Evolutionary conservation across 2,329 filamentous ascomycete species (phyloP).

Genomic region (Delphinella strobiligena): DNA sequence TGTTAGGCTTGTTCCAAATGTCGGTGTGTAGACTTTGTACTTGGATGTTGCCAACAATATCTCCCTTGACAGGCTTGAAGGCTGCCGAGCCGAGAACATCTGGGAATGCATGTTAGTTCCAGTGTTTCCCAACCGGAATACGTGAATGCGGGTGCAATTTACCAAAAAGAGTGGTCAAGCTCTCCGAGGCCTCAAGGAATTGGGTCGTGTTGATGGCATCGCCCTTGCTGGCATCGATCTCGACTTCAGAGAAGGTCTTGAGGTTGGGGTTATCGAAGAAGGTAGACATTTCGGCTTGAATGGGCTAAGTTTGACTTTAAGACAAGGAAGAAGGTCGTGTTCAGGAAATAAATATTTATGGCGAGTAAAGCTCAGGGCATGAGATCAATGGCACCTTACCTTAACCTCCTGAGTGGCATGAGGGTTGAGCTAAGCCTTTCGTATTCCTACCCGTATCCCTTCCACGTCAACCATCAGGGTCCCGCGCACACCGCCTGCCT

Average conservation of each 20-base stretch:
- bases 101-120: conserved; percentile 15
- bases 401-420: too few relatives aligned
- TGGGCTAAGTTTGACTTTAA: too few relatives aligned
- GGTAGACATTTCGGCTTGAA: conserved; percentile 39
- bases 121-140: not conserved
- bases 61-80: conserved; percentile 82
- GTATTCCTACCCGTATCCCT: too few relatives aligned
- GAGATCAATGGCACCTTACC: too few relatives aligned
- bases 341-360: too few relatives aligned
- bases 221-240: conserved; percentile 58
- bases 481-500: too few relatives aligned
- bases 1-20: not conserved
- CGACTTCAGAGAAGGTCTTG: conserved; percentile 71
- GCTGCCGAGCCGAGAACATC: conserved; percentile 56
- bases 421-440: too few relatives aligned
- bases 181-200: conserved; percentile 86
- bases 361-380: too few relatives aligned
- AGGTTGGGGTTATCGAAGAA: conserved; percentile 79
- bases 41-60: conserved; percentile 86
- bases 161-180: conserved; percentile 81
- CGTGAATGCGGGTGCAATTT: conserved; percentile 18
- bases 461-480: too few relatives aligned
- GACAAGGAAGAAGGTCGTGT: too few relatives aligned
- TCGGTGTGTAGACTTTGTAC: conserved; percentile 30
- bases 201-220: conserved; percentile 71